Conservation (phyloP, 192 early-diverging fungal species). For the Rhizoclosmatium sp. region DNA sequence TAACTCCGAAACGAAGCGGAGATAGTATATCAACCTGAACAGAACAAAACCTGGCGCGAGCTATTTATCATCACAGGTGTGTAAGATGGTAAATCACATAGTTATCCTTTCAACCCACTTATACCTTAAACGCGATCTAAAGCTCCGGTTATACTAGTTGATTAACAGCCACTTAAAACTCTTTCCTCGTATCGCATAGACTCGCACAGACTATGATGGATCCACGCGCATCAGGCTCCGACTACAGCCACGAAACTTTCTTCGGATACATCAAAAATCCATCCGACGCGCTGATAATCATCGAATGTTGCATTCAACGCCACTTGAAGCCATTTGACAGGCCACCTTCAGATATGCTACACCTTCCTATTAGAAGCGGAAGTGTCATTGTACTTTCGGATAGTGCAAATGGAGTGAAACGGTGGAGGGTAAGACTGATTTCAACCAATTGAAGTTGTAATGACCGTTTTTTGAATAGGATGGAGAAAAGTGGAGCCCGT, state of each 20-base stretch:
- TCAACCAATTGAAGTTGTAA: neutral
- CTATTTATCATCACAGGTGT: no score
- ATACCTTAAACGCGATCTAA: no score
- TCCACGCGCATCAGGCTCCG: no score
- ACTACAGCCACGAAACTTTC: neutral
- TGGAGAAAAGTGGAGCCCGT: constrained; percentile 1
- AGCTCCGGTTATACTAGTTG: no score
- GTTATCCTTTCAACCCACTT: no score
- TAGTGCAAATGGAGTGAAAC: neutral
- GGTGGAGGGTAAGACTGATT: neutral
- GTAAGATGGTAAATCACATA: no score
- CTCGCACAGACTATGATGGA: no score
- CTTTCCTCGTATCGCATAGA: no score
- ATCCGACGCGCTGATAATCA: neutral
- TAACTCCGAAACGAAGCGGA: no score
- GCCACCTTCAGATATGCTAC: neutral
- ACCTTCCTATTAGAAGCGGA: neutral
- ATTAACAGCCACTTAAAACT: no score
- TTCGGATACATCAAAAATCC: neutral
- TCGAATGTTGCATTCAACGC: neutral
- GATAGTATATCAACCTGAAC: no score
- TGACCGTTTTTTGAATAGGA: neutral
- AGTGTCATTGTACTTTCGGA: neutral
- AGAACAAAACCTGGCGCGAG: no score
- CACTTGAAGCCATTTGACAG: neutral